A percentile compares a stretch with the other conserved stretches of the same genome.
Conservation (phyloP, 1,284 basidiomycete species). For the Peniophora sp. region DNA sequence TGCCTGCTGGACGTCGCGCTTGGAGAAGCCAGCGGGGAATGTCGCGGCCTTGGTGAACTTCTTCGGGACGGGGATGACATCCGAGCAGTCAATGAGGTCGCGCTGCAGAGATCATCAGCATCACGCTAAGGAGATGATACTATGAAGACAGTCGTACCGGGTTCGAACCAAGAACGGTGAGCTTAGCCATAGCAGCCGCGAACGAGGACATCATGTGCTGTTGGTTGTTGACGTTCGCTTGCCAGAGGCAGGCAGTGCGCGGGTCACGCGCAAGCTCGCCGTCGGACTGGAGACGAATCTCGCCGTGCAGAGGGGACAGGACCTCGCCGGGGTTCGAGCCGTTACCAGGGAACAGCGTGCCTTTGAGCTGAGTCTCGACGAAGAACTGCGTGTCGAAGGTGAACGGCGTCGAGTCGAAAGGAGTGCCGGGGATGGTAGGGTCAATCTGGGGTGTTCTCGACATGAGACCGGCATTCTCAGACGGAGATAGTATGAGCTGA, state of each 20-base stretch:
- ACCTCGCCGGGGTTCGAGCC: slow-evolving; percentile 16
- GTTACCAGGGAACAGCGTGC: slow-evolving; percentile 25
- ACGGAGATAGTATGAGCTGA: background rate
- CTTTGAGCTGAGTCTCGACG: slow-evolving; percentile 26
- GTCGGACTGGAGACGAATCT: slow-evolving; percentile 22
- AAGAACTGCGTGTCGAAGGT: slow-evolving; percentile 34
- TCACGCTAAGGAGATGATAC: too few relatives aligned
- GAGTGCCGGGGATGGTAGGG: slow-evolving; percentile 15
- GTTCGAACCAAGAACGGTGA: slow-evolving; percentile 21
- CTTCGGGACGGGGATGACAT: slow-evolving; percentile 6
- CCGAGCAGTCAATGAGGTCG: slow-evolving; percentile 8
- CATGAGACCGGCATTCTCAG: too few relatives aligned
- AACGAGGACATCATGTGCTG: slow-evolving; percentile 18
- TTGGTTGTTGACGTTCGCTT: slow-evolving; percentile 13
- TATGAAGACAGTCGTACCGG: background rate
- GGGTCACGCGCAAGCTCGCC: slow-evolving; percentile 15
- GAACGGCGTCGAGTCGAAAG: slow-evolving; percentile 23
- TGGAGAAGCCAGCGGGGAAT: background rate
- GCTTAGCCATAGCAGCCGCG: slow-evolving; percentile 21
- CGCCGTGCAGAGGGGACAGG: slow-evolving; percentile 15
- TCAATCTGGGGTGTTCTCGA: too few relatives aligned
- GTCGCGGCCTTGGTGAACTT: background rate
- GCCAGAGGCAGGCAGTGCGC: slow-evolving; percentile 16
- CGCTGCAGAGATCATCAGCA: too few relatives aligned
- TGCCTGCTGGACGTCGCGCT: background rate